These are phyloP conservation scores for Ceratocystis destructans DNA, from an alignment of 2,329 filamentous ascomycete species.

Conservation along the genomic window DNA sequence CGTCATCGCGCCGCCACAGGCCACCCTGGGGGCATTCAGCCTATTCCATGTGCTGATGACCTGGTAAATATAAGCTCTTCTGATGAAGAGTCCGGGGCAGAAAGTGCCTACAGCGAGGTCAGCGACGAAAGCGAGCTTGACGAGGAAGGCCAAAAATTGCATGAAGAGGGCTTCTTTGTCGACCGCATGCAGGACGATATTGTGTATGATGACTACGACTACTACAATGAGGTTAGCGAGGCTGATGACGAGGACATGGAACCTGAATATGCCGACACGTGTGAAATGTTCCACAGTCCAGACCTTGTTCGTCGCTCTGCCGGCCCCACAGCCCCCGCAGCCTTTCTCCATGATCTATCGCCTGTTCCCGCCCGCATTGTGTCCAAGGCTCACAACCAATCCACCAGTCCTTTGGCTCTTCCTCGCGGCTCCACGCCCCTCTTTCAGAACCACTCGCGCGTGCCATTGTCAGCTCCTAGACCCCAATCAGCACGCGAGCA, in stretches of 20 bases:
- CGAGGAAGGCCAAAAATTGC: background rate
- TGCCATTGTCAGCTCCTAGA: background rate
- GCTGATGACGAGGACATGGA: slow-evolving; percentile 8
- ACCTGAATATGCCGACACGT: background rate
- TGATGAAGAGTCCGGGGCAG: background rate
- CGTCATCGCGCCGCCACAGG: background rate
- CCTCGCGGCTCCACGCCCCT: background rate
- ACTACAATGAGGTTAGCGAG: background rate
- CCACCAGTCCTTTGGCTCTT: background rate
- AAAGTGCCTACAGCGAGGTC: background rate
- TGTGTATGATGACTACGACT: slow-evolving; percentile 12
- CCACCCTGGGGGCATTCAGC: background rate
- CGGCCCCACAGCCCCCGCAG: background rate
- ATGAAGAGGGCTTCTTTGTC: slow-evolving; percentile 1
- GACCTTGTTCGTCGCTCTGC: background rate
- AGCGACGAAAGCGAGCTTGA: slow-evolving; percentile 1
- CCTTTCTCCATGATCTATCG: background rate
- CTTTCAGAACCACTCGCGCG: background rate
- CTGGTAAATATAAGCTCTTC: background rate
- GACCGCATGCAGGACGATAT: slow-evolving; percentile 8
- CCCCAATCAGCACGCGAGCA: background rate
- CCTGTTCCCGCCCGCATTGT: background rate
- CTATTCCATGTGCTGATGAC: background rate
- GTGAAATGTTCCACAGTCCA: background rate
- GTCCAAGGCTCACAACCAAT: background rate